These are phyloP conservation scores for Yamadazyma buinensis DNA, from an alignment of 1,139 yeast species.

Conservation along the genomic window DNA sequence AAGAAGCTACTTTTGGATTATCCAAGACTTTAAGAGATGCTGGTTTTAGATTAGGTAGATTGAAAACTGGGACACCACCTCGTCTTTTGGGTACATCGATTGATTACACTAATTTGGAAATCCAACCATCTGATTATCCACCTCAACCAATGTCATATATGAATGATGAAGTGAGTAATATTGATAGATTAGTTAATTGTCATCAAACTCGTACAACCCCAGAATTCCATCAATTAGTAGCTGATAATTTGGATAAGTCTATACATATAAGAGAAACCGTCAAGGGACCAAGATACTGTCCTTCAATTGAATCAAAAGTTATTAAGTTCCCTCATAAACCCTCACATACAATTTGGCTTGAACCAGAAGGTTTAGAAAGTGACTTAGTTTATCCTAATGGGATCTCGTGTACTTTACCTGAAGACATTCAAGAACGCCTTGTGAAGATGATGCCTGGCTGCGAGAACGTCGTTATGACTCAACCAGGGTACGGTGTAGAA, in stretches of 20 bases:
- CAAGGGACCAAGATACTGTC: slow-evolving; percentile 96
- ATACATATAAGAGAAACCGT: slow-evolving; percentile 92
- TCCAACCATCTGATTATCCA: slow-evolving; percentile 77
- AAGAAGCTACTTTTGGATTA: slow-evolving; percentile 85
- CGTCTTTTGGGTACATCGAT: slow-evolving; percentile 72
- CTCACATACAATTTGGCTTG: slow-evolving; percentile 86
- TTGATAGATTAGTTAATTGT: slow-evolving; percentile 61
- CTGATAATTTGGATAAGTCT: slow-evolving; percentile 71
- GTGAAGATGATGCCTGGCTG: slow-evolving; percentile 82
- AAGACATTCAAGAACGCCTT: slow-evolving; percentile 76
- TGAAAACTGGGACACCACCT: slow-evolving; percentile 98
- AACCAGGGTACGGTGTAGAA: slow-evolving; percentile 98
- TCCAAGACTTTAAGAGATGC: slow-evolving; percentile 71
- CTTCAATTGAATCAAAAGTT: slow-evolving; percentile 89
- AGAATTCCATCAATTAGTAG: slow-evolving; percentile 65
- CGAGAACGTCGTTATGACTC: slow-evolving; percentile 80
- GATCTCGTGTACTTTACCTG: slow-evolving; percentile 94
- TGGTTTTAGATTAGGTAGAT: slow-evolving; percentile 81
- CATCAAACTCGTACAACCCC: slow-evolving; percentile 78
- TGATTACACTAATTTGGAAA: slow-evolving; percentile 53
- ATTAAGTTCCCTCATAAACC: slow-evolving; percentile 74
- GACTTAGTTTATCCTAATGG: slow-evolving; percentile 94
- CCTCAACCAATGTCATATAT: slow-evolving; percentile 87
- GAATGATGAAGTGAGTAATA: slow-evolving; percentile 61
- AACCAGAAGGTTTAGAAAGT: slow-evolving; percentile 90